Evolutionary conservation across 306 rosid genomes (phyloP).

Genomic region (Rosa lucieae): DNA sequence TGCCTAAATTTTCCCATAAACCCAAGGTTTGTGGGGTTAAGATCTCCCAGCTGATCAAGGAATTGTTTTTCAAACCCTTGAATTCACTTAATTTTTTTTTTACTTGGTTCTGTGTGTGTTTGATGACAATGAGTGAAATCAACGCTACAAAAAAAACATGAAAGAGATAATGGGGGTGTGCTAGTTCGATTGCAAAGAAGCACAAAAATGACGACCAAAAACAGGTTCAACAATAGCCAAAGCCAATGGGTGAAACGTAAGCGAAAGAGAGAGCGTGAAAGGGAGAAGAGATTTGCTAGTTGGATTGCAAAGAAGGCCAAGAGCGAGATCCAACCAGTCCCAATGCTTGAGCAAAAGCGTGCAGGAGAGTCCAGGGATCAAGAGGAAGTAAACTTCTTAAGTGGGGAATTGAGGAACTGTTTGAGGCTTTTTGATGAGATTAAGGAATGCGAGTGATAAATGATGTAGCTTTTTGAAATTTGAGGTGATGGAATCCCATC

Average conservation of each 20-base stretch:
- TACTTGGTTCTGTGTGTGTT: neutral
- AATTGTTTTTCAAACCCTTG: neutral
- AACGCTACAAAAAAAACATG: too few relatives aligned
- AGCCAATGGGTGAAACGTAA: neutral
- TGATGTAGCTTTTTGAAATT: too few relatives aligned
- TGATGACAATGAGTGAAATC: neutral
- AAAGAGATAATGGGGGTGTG: too few relatives aligned
- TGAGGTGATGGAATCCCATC: too few relatives aligned
- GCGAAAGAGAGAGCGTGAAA: neutral
- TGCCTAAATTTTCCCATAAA: neutral
- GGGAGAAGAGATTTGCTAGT: neutral
- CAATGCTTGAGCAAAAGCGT: neutral
- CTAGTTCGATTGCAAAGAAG: too few relatives aligned
- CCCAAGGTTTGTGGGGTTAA: neutral
- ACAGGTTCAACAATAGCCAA: neutral
- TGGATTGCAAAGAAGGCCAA: neutral
- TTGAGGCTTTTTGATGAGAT: too few relatives aligned
- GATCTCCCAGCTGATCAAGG: neutral
- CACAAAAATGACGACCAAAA: too few relatives aligned
- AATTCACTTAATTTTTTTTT: too few relatives aligned
- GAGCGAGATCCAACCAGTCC: neutral
- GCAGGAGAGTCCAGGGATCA: neutral
- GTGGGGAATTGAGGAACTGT: too few relatives aligned
- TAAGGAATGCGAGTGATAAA: too few relatives aligned
- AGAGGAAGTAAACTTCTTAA: too few relatives aligned